Percentiles rank a stretch among this genome's conserved stretches.
Conservation (phyloP, 495 filamentous ascomycete species). For the Astrocystis sublimbata region DNA sequence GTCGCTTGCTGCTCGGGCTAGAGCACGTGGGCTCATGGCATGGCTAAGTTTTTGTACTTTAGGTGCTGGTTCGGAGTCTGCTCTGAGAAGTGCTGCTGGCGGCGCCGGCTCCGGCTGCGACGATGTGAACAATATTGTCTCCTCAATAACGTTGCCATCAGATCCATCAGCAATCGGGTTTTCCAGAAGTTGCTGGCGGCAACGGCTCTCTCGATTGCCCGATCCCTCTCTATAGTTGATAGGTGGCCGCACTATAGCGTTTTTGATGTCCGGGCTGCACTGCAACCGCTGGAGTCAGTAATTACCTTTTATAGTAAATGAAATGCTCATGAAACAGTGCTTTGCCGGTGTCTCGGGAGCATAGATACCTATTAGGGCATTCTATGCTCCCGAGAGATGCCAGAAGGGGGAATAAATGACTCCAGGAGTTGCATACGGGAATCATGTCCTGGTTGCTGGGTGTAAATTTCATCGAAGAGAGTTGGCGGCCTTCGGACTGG, state of each 20-base stretch:
- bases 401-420: no score
- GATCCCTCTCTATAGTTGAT: not conserved
- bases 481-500: not conserved
- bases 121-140: slow-evolving; percentile 28
- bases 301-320: no score
- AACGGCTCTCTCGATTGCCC: not conserved
- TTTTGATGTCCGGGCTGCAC: slow-evolving; percentile 21
- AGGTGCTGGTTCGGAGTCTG: slow-evolving; percentile 40
- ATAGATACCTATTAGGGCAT: no score
- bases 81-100: slow-evolving; percentile 23
- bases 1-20: slow-evolving; percentile 39
- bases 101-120: no score
- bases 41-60: slow-evolving; percentile 27
- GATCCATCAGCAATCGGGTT: slow-evolving; percentile 10
- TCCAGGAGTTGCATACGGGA: no score
- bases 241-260: not conserved
- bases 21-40: slow-evolving; percentile 19
- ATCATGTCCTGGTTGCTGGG: slow-evolving; percentile 24
- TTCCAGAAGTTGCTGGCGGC: not conserved
- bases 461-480: not conserved
- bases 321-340: no score
- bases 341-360: no score
- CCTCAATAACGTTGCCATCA: slow-evolving; percentile 26
- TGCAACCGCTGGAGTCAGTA: no score
- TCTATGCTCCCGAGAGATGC: no score